Conservation (phyloP, 495 filamentous ascomycete genomes). For the Hypoxylon intermedium region DNA sequence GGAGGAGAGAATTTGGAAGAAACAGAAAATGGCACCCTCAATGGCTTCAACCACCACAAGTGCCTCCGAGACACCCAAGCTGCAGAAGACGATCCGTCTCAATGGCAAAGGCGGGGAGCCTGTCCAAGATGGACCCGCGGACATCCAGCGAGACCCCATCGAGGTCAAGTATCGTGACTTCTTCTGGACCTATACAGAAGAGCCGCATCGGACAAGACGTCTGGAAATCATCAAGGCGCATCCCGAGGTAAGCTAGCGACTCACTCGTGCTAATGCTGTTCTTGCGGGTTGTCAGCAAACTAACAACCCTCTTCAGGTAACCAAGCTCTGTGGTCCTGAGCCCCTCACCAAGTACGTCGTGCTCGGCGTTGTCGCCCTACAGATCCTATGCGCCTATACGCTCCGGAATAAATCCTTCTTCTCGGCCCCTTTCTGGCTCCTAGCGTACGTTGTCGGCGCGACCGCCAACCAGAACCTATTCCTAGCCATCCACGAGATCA, state of each 20-base stretch:
- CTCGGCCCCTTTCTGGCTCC: conserved; percentile 81
- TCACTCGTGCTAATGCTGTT: background rate
- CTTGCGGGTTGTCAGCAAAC: conserved; percentile 12
- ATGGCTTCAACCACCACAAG: conserved; percentile 42
- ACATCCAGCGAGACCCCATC: conserved; percentile 41
- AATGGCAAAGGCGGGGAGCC: conserved; percentile 36
- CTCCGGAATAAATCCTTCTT: conserved; percentile 81
- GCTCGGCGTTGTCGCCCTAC: conserved; percentile 79
- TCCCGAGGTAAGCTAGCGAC: conserved; percentile 72
- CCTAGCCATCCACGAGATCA: conserved; percentile 98
- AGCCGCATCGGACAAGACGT: conserved; percentile 90
- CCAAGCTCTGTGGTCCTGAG: conserved; percentile 96
- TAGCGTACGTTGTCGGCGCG: conserved; percentile 91
- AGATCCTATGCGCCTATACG: conserved; percentile 78
- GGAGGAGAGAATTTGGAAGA: background rate
- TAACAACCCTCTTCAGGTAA: conserved; percentile 65
- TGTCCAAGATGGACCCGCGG: conserved; percentile 19
- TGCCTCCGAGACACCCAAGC: conserved; percentile 19
- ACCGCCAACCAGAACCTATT: conserved; percentile 99
- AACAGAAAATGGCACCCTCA: conserved; percentile 42
- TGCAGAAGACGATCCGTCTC: conserved; percentile 38
- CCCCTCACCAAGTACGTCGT: conserved; percentile 95
- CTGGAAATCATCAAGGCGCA: conserved; percentile 98
- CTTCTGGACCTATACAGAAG: conserved; percentile 98
- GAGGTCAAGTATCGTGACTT: conserved; percentile 59